Evolutionary conservation across 306 rosid genomes (phyloP).

Genomic region (Betula pendula): DNA sequence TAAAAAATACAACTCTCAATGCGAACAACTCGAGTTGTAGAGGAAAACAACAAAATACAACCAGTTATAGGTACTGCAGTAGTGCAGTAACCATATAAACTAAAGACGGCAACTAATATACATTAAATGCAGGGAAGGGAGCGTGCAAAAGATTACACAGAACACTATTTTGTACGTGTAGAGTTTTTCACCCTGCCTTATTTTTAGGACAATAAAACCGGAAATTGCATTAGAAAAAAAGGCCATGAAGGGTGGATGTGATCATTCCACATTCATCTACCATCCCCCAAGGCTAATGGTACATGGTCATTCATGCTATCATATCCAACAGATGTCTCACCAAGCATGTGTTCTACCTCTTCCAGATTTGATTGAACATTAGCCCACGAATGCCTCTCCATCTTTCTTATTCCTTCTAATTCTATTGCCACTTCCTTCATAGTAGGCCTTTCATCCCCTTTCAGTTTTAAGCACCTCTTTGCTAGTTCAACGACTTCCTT

Average conservation of each 20-base stretch:
- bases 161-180: too few relatives aligned
- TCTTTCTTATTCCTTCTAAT: slow-evolving; percentile 25
- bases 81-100: not conserved
- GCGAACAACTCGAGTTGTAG: too few relatives aligned
- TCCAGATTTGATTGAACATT: not conserved
- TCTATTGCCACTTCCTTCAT: slow-evolving; percentile 40
- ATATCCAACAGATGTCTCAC: not conserved
- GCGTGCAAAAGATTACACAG: too few relatives aligned
- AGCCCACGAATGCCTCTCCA: not conserved
- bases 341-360: not conserved
- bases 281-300: not conserved
- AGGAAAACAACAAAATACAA: not conserved
- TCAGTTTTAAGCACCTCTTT: slow-evolving; percentile 4
- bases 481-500: slow-evolving; percentile 23
- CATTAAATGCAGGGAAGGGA: too few relatives aligned
- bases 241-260: too few relatives aligned
- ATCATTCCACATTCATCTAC: not conserved
- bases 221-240: too few relatives aligned
- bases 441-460: slow-evolving; percentile 32
- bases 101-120: not conserved
- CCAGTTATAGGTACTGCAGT: not conserved
- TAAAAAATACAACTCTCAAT: too few relatives aligned
- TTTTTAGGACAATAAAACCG: too few relatives aligned
- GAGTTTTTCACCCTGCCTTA: not conserved
- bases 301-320: not conserved